Evolutionary conservation across 345 rosid species (phyloP).

Genomic region (Geranium rotundifolium): DNA sequence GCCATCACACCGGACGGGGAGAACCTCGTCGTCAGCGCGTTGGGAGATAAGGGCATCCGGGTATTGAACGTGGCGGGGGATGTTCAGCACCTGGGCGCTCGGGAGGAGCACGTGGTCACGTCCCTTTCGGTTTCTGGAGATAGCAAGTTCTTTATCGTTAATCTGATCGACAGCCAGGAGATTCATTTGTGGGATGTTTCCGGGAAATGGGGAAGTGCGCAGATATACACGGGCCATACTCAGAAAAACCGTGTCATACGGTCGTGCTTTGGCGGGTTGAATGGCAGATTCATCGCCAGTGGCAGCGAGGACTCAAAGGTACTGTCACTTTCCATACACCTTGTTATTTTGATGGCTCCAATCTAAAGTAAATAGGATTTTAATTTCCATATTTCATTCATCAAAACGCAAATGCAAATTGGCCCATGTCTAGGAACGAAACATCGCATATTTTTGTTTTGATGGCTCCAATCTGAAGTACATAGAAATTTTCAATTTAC

Average conservation of each 20-base stretch:
- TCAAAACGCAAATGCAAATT: conserved; percentile 5
- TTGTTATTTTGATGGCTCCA: too few relatives aligned
- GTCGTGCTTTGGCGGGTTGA: conserved; percentile 82
- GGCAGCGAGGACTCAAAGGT: conserved; percentile 85
- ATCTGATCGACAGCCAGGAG: conserved; percentile 63
- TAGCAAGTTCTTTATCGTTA: conserved; percentile 63
- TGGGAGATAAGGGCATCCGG: conserved; percentile 50
- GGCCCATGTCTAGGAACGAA: not conserved
- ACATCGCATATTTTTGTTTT: not conserved
- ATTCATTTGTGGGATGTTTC: conserved; percentile 89
- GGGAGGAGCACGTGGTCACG: conserved; percentile 57
- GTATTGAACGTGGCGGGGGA: conserved; percentile 50
- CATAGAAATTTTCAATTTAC: too few relatives aligned
- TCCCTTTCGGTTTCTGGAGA: conserved; percentile 57
- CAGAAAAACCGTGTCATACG: conserved; percentile 69
- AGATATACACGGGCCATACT: conserved; percentile 56
- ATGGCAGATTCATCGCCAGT: conserved; percentile 70
- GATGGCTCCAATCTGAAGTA: too few relatives aligned
- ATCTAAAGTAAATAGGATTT: too few relatives aligned
- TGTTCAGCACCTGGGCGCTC: conserved; percentile 45
- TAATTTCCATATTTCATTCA: too few relatives aligned
- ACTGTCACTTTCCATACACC: conserved; percentile 2
- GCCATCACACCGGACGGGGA: conserved; percentile 77
- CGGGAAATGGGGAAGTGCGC: conserved; percentile 46
- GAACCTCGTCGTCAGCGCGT: conserved; percentile 48